Base-by-base conservation (phyloP, 495 filamentous ascomycete genomes). In the Hyaloscypha variabilis region DNA sequence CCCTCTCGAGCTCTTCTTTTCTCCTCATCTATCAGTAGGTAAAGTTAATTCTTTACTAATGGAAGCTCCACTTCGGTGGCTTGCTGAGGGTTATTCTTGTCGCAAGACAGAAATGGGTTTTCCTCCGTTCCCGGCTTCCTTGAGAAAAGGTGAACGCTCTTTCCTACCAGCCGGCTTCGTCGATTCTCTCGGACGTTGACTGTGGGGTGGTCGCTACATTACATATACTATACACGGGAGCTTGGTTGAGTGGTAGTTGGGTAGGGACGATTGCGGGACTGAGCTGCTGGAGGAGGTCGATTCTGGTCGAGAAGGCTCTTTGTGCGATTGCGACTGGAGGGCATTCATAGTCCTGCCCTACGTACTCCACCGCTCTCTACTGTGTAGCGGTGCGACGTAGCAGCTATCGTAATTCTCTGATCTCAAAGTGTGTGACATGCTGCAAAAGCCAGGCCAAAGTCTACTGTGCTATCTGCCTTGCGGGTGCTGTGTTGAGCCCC, bases 51-150 rank as follows among this genome's bases (percentile, higher is more conserved):
- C 39, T 46, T 46, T 46, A 46, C 39, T 46, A n/a, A 46, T 46
- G 39, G 39, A 46, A 46, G 61, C 62, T 69, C 54, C 54, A 30
- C 58, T 49, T 60, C 58, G 39, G 79, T 71, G 80, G 78, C 81
- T 81, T 80, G 81, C 81, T 83, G 80, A 81, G 80, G 78, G 79
- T 80, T 81, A 79, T 78, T 75, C 77, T 55, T 67, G 70, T 56
- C 60, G 46, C 31, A 29, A 69, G 71, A 66, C 69, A 69, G 68
- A 60, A 31, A 77, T 84, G 79, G 72, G 72, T 82, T 76, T 81
- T 76, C 77, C 76, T 81, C 81, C 81, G 81, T 84, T 84, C 81
- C 81, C 81, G 81, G 81, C 79, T 77, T 77, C 79, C 77, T 80
- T 64, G 71, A 81, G 29, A 64, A 73, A 69, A 76, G 71, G 71